Base-by-base conservation (phyloP, 2,329 filamentous ascomycete genomes). In the Colletotrichum sp. region DNA sequence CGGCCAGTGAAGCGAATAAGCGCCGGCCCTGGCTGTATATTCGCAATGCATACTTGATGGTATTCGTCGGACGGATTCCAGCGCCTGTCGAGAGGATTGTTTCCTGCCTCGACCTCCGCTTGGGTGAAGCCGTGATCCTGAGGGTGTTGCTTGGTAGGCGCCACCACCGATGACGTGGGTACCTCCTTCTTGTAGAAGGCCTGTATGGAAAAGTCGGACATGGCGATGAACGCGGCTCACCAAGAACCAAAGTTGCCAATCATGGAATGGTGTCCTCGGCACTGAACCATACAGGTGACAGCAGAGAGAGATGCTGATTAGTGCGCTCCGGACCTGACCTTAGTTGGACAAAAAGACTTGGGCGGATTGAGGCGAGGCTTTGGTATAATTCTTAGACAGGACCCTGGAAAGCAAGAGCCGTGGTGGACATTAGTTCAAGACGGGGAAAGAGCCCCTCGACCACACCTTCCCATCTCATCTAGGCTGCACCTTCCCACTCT, bases 1-100 rank as follows among this genome's bases (percentile, higher is more conserved):
- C 91, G 85, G 2, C 91, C 91, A 43, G 84, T 86, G 73, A 93
- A 89, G 4, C 85, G 85, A 34, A 92, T 86, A 67, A 87, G 84
- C 36, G 83, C 83, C 0, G 88, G 88, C 0, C 91, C 91, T 3
- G 87, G 83, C 43, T 87, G 77, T 1, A 93, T 83, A 6, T 86
- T 80, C 8, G 82, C 84, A 36, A 92, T 90, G 5, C 84, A 80
- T 3, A 84, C 80, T 74, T 88, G 85, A 72, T 89, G 84, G 72
- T 91, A 91, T 9, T 85, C 81, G 16, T 86, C 82, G 4, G 82
- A 80, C 0, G 89, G 89, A 26, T 84, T 80, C 84, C 86, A 87
- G 7, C 80, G 77, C 6, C 82, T 79, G 15, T 82, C 82, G 18
- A 84, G 78, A 1, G 87, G 87, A 30, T 86, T 81, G 18, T 85